Conservation (phyloP, 2,329 filamentous ascomycete species). For the Cladosporium velox region DNA sequence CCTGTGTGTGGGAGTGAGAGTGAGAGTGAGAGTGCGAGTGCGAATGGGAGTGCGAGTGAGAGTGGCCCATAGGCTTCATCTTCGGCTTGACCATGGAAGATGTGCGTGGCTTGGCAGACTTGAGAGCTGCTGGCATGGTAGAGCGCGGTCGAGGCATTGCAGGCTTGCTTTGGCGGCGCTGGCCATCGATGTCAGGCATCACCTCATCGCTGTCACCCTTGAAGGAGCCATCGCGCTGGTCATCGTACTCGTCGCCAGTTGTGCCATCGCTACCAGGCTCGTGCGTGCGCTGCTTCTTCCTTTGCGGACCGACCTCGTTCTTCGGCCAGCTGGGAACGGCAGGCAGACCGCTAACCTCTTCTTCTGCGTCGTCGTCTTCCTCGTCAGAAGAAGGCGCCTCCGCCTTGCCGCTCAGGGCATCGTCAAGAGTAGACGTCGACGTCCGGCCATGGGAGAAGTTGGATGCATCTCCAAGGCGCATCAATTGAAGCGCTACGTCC, state of each 20-base stretch:
- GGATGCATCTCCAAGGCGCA: slow-evolving; percentile 90
- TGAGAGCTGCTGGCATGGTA: slow-evolving; percentile 37
- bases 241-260: slow-evolving; percentile 63
- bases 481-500: slow-evolving; percentile 94
- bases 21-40: slow-evolving; percentile 20
- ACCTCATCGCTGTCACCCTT: slow-evolving; percentile 56
- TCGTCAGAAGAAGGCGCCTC: slow-evolving; percentile 73
- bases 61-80: slow-evolving; percentile 38
- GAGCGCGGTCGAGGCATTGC: slow-evolving; percentile 45
- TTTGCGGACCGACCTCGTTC: slow-evolving; percentile 33
- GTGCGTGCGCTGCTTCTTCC: slow-evolving; percentile 42
- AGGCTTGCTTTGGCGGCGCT: slow-evolving; percentile 40
- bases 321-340: slow-evolving; percentile 32
- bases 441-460: slow-evolving; percentile 92
- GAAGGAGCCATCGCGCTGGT: slow-evolving; percentile 54
- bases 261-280: slow-evolving; percentile 59
- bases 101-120: slow-evolving; percentile 44
- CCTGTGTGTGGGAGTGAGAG: slow-evolving; percentile 20
- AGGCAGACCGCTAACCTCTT: slow-evolving; percentile 64
- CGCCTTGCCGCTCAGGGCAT: slow-evolving; percentile 87
- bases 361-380: slow-evolving; percentile 75
- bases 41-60: slow-evolving; percentile 12
- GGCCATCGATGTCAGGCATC: slow-evolving; percentile 32
- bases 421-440: slow-evolving; percentile 88
- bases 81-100: slow-evolving; percentile 57